Conservation (phyloP, 805 yeast species). For the Ogataea pini region DNA sequence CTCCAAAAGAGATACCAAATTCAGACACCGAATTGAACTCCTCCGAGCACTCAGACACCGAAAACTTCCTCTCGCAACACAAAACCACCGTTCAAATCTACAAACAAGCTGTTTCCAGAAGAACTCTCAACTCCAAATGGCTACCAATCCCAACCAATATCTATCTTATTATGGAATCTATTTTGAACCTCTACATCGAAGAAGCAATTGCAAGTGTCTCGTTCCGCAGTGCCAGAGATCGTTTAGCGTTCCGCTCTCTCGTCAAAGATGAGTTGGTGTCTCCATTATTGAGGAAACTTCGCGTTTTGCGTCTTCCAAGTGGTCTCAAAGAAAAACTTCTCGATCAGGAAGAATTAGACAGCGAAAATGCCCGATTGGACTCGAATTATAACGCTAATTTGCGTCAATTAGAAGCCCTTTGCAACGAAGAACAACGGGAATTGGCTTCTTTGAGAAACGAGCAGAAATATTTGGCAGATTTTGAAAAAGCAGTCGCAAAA, state of each 20-base stretch:
- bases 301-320: conserved; percentile 28
- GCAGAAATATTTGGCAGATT: conserved; percentile 22
- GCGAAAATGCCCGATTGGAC: conserved; percentile 25
- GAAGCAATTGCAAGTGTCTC: conserved; percentile 18
- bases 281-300: conserved; percentile 26
- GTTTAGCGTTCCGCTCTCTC: conserved; percentile 21
- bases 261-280: conserved; percentile 22
- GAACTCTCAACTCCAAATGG: conserved; percentile 25
- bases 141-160: conserved; percentile 18
- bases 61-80: conserved; percentile 8
- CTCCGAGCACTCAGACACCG: too few species aligned
- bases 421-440: conserved; percentile 26
- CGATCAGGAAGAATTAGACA: conserved; percentile 28
- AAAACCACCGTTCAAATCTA: conserved; percentile 13
- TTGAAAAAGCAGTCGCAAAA: conserved; percentile 14
- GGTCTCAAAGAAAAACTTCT: conserved; percentile 26
- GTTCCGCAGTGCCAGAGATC: conserved; percentile 19
- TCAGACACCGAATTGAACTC: conserved; percentile 5
- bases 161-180: conserved; percentile 15
- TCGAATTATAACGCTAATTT: conserved; percentile 30
- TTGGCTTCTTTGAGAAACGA: conserved; percentile 22
- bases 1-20: background rate
- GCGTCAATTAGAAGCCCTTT: conserved; percentile 29
- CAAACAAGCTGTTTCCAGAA: conserved; percentile 15
- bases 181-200: conserved; percentile 25